Percentiles rank a stretch among this genome's conserved stretches.
These are phyloP conservation scores for Erigeron canadensis DNA, from an alignment of 129 eudicot genomes.

Conservation along the genomic window DNA sequence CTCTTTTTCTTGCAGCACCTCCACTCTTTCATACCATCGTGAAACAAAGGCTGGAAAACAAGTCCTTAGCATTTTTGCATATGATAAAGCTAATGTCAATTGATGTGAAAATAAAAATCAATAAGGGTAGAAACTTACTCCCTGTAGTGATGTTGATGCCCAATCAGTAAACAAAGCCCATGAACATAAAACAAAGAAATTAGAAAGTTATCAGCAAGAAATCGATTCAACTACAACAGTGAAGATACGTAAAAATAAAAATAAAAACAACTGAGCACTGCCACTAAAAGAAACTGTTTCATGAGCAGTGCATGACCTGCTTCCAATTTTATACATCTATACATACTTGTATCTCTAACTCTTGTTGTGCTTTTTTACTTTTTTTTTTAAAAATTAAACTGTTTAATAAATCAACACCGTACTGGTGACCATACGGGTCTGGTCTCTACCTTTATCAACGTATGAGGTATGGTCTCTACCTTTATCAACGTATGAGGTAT, in stretches of 20 bases:
- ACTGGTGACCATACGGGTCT: no score
- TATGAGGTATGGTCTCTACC: no score
- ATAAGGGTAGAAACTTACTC: slow-evolving; percentile 53
- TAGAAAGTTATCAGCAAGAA: slow-evolving; percentile 22
- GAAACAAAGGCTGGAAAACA: slow-evolving; percentile 79
- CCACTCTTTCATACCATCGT: slow-evolving; percentile 99
- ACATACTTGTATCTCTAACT: no score
- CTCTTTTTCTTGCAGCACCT: slow-evolving; percentile 98
- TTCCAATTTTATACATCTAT: slow-evolving; percentile 1
- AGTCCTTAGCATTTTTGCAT: slow-evolving; percentile 10
- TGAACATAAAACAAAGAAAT: slow-evolving; percentile 39
- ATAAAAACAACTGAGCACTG: neutral
- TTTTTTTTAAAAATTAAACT: no score
- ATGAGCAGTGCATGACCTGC: neutral
- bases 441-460: no score
- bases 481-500: no score
- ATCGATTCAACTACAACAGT: slow-evolving; percentile 1
- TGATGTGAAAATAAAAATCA: neutral
- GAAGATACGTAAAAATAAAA: no score
- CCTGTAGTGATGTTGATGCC: slow-evolving; percentile 45
- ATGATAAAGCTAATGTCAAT: slow-evolving; percentile 7
- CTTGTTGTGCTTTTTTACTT: no score
- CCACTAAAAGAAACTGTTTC: neutral
- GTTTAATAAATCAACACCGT: no score
- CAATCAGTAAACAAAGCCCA: slow-evolving; percentile 30